Percentiles rank a stretch among this genome's conserved stretches.
Evolutionary conservation across 2,329 filamentous ascomycete genomes (phyloP).

Genomic region (Aureobasidium pullulans): DNA sequence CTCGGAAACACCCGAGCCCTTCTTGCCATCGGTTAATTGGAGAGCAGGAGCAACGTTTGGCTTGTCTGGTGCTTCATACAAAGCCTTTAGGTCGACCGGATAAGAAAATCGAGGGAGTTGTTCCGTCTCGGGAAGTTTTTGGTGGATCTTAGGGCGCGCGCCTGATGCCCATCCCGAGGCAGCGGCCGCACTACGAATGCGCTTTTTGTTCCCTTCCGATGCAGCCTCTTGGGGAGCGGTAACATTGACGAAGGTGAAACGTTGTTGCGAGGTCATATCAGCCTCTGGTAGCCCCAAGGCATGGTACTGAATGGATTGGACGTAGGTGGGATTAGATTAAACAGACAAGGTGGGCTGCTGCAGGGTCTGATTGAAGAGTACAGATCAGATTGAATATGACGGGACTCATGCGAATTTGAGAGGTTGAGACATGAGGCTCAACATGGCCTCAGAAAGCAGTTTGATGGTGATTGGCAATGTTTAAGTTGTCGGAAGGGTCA

Average conservation of each 20-base stretch:
- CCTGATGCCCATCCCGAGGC: constrained; percentile 23
- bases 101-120: not conserved
- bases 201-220: constrained; percentile 23
- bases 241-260: constrained; percentile 24
- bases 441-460: not conserved
- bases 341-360: not conserved
- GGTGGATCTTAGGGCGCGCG: constrained; percentile 15
- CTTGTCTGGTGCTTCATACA: not conserved
- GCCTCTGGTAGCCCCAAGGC: not conserved
- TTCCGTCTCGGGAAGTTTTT: not conserved
- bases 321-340: not conserved
- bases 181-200: constrained; percentile 24
- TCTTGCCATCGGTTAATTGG: not conserved
- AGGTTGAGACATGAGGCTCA: not conserved
- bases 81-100: not conserved
- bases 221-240: constrained; percentile 20
- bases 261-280: constrained; percentile 10
- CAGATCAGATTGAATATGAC: not conserved
- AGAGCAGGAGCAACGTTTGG: not conserved
- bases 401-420: not conserved
- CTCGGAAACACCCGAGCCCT: not conserved
- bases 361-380: not conserved
- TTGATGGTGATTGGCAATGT: not conserved
- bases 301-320: not conserved
- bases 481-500: not conserved